Percentiles rank a stretch among this genome's conserved stretches.
phyloP scores from a whole-genome alignment of 257 asterid species.

The Craterostigma plantagineum region DNA sequence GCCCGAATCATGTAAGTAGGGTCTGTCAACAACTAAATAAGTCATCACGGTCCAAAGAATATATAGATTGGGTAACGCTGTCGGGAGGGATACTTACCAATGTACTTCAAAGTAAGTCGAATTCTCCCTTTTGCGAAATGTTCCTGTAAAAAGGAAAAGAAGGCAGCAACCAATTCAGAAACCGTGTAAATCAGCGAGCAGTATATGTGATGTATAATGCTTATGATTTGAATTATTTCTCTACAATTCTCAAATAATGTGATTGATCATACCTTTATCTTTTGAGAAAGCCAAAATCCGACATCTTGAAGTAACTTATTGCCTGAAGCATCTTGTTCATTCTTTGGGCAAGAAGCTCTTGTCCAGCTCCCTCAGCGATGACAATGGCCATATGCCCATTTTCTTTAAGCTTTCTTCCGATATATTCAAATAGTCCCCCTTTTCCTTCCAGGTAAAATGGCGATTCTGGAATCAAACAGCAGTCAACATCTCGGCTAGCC shows the following conservation, averaged over 20 bases:
- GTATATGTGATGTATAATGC: too few relatives aligned
- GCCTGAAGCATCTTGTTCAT: conserved; percentile 58
- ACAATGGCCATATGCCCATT: conserved; percentile 71
- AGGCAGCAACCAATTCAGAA: too few relatives aligned
- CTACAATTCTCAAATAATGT: too few relatives aligned
- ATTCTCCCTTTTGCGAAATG: conserved; percentile 21
- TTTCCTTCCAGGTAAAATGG: conserved; percentile 58
- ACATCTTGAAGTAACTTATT: conserved; percentile 46
- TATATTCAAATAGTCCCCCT: conserved; percentile 44
- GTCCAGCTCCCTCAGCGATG: conserved; percentile 66
- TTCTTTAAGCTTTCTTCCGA: conserved; percentile 39
- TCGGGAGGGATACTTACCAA: conserved; percentile 25
- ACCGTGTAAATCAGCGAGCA: too few relatives aligned
- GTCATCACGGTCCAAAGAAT: neutral
- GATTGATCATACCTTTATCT: conserved; percentile 32
- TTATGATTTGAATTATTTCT: too few relatives aligned
- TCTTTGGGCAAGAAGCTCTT: conserved; percentile 38
- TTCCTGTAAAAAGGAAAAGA: conserved; percentile 17
- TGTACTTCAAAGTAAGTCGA: conserved; percentile 42
- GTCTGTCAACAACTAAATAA: conserved; percentile 17
- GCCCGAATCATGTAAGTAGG: conserved; percentile 76
- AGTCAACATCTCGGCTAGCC: conserved; percentile 69
- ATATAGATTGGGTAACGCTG: neutral
- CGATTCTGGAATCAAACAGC: conserved; percentile 61
- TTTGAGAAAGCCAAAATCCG: conserved; percentile 58